These are phyloP conservation scores for Sarcodon sp. DNA, from an alignment of 768 basidiomycete species.

Conservation along the genomic window DNA sequence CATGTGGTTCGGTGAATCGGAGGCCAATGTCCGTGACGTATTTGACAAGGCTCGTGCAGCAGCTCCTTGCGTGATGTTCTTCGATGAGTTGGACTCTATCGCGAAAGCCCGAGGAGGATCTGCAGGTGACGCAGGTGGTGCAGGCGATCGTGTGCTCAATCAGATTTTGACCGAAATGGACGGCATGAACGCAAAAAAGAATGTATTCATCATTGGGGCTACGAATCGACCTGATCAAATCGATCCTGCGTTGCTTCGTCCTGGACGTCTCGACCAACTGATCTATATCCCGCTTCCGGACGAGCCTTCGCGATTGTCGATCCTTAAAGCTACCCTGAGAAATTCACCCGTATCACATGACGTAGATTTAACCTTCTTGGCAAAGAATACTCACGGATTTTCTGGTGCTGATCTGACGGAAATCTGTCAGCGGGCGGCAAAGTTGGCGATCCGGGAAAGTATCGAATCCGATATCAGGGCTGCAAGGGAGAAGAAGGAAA, in stretches of 20 bases:
- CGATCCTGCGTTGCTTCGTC: constrained; percentile 85
- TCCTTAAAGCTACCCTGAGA: constrained; percentile 84
- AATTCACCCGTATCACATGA: constrained; percentile 78
- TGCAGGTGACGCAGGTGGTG: constrained; percentile 86
- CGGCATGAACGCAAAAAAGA: constrained; percentile 98
- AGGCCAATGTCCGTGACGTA: constrained; percentile 98
- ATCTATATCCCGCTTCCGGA: constrained; percentile 99
- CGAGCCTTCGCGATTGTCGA: constrained; percentile 81
- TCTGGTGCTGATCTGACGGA: constrained; percentile 99
- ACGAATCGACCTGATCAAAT: constrained; percentile 97
- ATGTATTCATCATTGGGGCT: constrained; percentile 96
- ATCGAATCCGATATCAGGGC: constrained; percentile 85
- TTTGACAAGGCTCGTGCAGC: constrained; percentile 99
- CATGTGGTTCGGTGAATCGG: constrained; percentile 99
- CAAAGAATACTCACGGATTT: constrained; percentile 92
- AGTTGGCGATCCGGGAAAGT: constrained; percentile 89
- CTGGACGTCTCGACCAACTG: constrained; percentile 97
- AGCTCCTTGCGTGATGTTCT: constrained; percentile 99
- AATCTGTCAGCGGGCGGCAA: constrained; percentile 95
- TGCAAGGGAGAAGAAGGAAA: constrained; percentile 68
- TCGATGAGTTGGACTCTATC: constrained; percentile 98
- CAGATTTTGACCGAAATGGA: constrained; percentile 98
- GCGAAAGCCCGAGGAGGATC: constrained; percentile 90
- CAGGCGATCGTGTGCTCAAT: constrained; percentile 95
- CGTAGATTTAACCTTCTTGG: constrained; percentile 77